Evolutionary conservation across 2,329 filamentous ascomycete genomes (phyloP).

Genomic region (Lachnellula cervina): DNA sequence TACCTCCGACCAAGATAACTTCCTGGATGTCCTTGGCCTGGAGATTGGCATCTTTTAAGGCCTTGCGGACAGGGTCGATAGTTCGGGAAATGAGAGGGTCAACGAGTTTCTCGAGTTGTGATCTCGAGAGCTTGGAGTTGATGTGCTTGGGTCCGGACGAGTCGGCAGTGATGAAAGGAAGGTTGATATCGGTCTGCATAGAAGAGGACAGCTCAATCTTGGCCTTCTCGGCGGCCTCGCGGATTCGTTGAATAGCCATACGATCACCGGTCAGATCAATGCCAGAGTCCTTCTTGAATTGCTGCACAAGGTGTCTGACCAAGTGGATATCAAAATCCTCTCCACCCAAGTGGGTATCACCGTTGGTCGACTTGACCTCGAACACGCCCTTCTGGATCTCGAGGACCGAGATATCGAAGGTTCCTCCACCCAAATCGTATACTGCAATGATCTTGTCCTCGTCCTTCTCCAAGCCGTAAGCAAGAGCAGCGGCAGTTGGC

Average conservation of each 20-base stretch:
- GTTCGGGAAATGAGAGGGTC: slow-evolving; percentile 83
- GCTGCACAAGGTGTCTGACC: slow-evolving; percentile 85
- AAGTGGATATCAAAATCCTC: slow-evolving; percentile 97
- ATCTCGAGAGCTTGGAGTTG: slow-evolving; percentile 86
- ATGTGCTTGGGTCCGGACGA: slow-evolving; percentile 96
- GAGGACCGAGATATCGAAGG: slow-evolving; percentile 97
- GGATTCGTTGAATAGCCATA: slow-evolving; percentile 98
- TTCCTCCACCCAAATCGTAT: slow-evolving; percentile 97
- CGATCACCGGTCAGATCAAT: slow-evolving; percentile 88
- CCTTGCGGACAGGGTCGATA: slow-evolving; percentile 91
- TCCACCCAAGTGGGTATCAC: slow-evolving; percentile 96
- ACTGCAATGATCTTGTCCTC: slow-evolving; percentile 85
- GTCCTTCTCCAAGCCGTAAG: slow-evolving; percentile 95
- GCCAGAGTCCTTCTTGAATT: slow-evolving; percentile 94
- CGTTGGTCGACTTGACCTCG: slow-evolving; percentile 98
- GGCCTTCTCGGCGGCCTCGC: slow-evolving; percentile 97
- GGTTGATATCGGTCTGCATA: slow-evolving; percentile 93
- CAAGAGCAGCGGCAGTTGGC: slow-evolving; percentile 90
- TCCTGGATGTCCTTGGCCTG: slow-evolving; percentile 93
- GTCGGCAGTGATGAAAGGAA: slow-evolving; percentile 97
- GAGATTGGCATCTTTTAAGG: slow-evolving; percentile 89
- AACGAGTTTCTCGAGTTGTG: slow-evolving; percentile 90
- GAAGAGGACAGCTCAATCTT: slow-evolving; percentile 98
- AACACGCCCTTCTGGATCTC: slow-evolving; percentile 98
- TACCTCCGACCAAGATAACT: slow-evolving; percentile 96